phyloP scores from a whole-genome alignment of 2,329 filamentous ascomycete species.

The Fusarium coffeatum region DNA sequence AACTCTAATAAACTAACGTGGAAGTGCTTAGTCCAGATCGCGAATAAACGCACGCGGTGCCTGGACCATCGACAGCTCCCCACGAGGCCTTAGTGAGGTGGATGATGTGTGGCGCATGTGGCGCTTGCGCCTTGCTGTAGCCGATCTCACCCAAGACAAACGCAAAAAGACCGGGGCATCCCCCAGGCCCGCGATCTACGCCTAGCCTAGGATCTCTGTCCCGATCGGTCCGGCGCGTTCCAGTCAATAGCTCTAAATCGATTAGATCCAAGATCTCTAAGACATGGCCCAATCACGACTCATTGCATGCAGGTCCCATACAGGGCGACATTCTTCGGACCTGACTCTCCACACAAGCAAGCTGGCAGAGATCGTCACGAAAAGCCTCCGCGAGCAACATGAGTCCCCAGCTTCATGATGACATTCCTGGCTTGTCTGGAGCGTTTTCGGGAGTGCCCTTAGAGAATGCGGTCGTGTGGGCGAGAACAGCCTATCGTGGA shows the following conservation, averaged over 20 bases:
- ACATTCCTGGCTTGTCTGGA: slow-evolving; percentile 30
- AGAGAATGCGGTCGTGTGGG: slow-evolving; percentile 33
- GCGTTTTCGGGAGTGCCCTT: slow-evolving; percentile 6
- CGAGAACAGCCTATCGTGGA: slow-evolving; percentile 27
- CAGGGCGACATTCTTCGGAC: slow-evolving; percentile 37
- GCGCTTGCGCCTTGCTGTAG: slow-evolving; percentile 14
- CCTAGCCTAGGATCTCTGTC: slow-evolving; percentile 6
- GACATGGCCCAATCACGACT: slow-evolving; percentile 21
- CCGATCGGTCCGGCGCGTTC: slow-evolving; percentile 37
- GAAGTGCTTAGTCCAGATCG: slow-evolving; percentile 14
- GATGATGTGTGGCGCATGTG: slow-evolving; percentile 20
- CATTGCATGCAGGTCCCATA: slow-evolving; percentile 16
- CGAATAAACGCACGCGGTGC: slow-evolving; percentile 20
- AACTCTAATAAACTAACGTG: slow-evolving; percentile 25
- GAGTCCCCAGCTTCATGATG: slow-evolving; percentile 22
- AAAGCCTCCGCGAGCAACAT: not conserved
- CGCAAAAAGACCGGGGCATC: slow-evolving; percentile 12
- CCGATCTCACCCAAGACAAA: slow-evolving; percentile 32
- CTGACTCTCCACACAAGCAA: slow-evolving; percentile 6
- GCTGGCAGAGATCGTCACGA: slow-evolving; percentile 7
- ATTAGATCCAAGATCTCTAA: slow-evolving; percentile 10
- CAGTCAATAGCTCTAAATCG: slow-evolving; percentile 23
- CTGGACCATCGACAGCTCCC: not conserved
- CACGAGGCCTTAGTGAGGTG: not conserved
- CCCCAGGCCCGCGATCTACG: slow-evolving; percentile 6